Conservation (phyloP, 345 rosid species). For the Aethionema arabicum region DNA sequence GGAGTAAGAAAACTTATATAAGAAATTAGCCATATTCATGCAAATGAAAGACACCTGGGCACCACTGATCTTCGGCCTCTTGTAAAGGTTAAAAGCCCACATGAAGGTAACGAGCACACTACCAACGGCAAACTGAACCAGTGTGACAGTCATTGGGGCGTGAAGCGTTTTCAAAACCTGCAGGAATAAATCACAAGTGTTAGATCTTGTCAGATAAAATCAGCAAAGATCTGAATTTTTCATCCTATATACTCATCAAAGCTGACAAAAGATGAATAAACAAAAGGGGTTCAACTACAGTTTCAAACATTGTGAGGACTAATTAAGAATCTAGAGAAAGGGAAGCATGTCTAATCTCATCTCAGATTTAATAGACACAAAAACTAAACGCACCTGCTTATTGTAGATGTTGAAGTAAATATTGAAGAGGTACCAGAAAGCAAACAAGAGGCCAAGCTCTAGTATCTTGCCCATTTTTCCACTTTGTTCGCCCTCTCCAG, state of each 20-base stretch:
- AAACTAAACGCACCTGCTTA: slow-evolving; percentile 65
- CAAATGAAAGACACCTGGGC: slow-evolving; percentile 47
- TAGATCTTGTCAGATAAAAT: background rate
- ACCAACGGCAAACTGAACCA: slow-evolving; percentile 81
- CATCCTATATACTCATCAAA: background rate
- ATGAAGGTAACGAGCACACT: slow-evolving; percentile 60
- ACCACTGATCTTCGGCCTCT: slow-evolving; percentile 69
- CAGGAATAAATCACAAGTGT: slow-evolving; percentile 11
- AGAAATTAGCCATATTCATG: background rate
- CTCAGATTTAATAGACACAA: background rate
- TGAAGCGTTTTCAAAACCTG: slow-evolving; percentile 90
- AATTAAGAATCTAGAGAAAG: background rate
- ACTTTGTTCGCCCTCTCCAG: slow-evolving; percentile 52
- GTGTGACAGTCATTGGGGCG: slow-evolving; percentile 68
- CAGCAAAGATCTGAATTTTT: background rate
- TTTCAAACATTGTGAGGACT: too few species aligned
- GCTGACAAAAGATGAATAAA: too few species aligned
- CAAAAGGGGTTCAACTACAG: too few species aligned
- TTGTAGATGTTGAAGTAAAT: slow-evolving; percentile 99
- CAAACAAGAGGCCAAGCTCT: slow-evolving; percentile 77
- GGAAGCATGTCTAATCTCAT: background rate
- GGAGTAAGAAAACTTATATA: slow-evolving; percentile 1
- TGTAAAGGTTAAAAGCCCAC: slow-evolving; percentile 84
- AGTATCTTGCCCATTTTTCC: slow-evolving; percentile 44
- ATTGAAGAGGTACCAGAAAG: slow-evolving; percentile 86